Percentiles rank a stretch among this genome's conserved stretches.
Evolutionary conservation across 163 green algal genomes (phyloP).

Genomic region (Scenedesmus sp.): DNA sequence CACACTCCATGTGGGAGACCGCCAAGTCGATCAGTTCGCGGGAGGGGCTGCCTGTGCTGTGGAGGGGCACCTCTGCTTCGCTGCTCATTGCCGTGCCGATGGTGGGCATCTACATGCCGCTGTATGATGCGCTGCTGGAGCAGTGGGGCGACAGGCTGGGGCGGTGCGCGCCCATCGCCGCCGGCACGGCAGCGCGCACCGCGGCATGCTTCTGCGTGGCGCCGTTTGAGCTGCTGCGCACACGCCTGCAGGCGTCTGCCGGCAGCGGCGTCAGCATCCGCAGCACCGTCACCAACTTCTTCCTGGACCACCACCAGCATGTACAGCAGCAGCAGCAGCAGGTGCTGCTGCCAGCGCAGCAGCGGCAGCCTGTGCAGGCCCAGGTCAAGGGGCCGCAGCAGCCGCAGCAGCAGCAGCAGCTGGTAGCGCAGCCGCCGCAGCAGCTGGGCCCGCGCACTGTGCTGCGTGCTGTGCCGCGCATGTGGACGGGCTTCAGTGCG

Average conservation of each 20-base stretch:
- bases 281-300: constrained; percentile 17
- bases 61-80: constrained; percentile 88
- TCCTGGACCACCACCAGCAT: constrained; percentile 16
- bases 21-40: constrained; percentile 53
- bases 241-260: constrained; percentile 82
- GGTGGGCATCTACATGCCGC: constrained; percentile 96
- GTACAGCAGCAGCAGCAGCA: neutral
- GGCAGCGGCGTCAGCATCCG: constrained; percentile 35
- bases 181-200: constrained; percentile 83
- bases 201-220: constrained; percentile 87
- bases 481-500: constrained; percentile 90
- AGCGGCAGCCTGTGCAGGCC: neutral
- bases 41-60: constrained; percentile 89
- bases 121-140: constrained; percentile 91
- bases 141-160: constrained; percentile 30
- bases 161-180: constrained; percentile 77
- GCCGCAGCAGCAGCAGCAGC: neutral
- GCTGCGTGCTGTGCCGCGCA: constrained; percentile 55
- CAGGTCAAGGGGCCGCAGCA: neutral
- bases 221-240: constrained; percentile 95
- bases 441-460: neutral
- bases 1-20: constrained; percentile 48
- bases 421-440: neutral
- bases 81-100: constrained; percentile 93
- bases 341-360: constrained; percentile 17